A percentile compares a stretch with the other conserved stretches of the same genome.
Conservation (phyloP, 1,139 yeast genomes). For the Sugiyamaella castrensis region DNA sequence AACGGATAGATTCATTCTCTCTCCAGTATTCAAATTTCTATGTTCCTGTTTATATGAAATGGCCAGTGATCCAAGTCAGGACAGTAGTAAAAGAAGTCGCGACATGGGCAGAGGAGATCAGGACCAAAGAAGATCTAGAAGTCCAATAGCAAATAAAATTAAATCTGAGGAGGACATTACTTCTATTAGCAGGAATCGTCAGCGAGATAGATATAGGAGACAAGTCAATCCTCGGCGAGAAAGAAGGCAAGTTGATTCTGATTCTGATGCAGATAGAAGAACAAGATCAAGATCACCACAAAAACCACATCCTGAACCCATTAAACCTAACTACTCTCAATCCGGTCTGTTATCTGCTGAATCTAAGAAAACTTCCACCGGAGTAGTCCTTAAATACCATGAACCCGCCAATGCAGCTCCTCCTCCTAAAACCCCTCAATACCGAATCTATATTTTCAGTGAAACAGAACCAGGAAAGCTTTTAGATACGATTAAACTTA, state of each 20-base stretch:
- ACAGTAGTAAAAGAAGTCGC: too few species aligned
- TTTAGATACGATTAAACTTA: conserved; percentile 35
- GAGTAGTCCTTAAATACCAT: conserved; percentile 43
- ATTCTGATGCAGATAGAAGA: background rate
- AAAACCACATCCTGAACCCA: background rate
- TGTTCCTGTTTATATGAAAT: too few species aligned
- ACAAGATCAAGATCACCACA: background rate
- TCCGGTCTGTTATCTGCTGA: conserved; percentile 50
- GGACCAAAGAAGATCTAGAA: too few species aligned
- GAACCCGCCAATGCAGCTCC: conserved; percentile 44
- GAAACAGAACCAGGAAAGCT: conserved; percentile 32
- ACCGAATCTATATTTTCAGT: conserved; percentile 25
- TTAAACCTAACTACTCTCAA: conserved; percentile 41
- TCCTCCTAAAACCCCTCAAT: conserved; percentile 33
- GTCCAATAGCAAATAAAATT: background rate
- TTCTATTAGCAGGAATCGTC: background rate
- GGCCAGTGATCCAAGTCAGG: too few species aligned
- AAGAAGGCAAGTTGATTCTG: background rate
- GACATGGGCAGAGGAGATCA: too few species aligned
- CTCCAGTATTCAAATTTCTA: too few species aligned
- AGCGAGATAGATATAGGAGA: conserved; percentile 2
- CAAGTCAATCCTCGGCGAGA: too few species aligned
- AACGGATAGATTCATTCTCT: too few species aligned
- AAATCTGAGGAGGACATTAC: background rate
- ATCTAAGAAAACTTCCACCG: conserved; percentile 40